phyloP scores from a whole-genome alignment of 805 yeast species.

The Torulaspora franciscae region DNA sequence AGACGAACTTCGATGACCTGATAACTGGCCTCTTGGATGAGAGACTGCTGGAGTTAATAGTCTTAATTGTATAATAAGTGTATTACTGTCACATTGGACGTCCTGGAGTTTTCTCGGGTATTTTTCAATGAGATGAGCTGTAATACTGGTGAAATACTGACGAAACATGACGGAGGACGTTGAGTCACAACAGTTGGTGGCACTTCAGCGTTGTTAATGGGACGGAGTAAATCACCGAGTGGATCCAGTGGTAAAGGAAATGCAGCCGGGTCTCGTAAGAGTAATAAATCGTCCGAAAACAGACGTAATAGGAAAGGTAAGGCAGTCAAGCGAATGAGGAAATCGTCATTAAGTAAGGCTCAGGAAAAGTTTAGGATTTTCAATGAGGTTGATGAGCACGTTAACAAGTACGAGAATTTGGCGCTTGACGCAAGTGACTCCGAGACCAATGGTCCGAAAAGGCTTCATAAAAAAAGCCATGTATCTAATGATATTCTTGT shows the following conservation, averaged over 20 bases:
- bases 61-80: background rate
- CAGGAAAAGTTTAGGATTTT: constrained; percentile 31
- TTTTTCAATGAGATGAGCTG: constrained; percentile 9
- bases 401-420: constrained; percentile 30
- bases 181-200: background rate
- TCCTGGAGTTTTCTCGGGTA: background rate
- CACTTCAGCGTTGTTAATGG: constrained; percentile 1
- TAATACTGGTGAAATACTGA: background rate
- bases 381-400: constrained; percentile 23
- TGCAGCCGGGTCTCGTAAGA: constrained; percentile 4
- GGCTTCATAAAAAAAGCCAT: constrained; percentile 6
- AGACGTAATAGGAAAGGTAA: constrained; percentile 11
- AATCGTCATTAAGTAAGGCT: constrained; percentile 32
- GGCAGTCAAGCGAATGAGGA: constrained; percentile 27
- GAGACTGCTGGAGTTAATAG: background rate
- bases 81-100: constrained; percentile 7
- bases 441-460: background rate
- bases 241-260: background rate
- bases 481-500: constrained; percentile 9
- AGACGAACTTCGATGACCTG: constrained; percentile 17
- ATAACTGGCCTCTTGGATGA: background rate
- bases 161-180: background rate
- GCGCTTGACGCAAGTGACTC: constrained; percentile 10
- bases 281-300: constrained; percentile 7
- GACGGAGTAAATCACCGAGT: constrained; percentile 11